Conservation (phyloP, 2,329 filamentous ascomycete genomes). For the Stemphylium vesicarium region DNA sequence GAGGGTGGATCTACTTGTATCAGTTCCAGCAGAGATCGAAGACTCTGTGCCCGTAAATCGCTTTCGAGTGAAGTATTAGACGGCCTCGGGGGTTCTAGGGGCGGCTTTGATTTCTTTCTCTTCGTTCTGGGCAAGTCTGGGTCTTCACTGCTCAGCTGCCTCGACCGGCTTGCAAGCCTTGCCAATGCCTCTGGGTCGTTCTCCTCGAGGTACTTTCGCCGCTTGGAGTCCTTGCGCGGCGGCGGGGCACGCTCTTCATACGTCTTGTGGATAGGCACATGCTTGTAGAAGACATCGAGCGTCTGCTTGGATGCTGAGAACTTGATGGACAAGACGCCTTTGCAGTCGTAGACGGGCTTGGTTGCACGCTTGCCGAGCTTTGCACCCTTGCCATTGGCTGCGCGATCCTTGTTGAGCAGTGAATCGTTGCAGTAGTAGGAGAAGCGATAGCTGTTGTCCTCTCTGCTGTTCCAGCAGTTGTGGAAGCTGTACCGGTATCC, state of each 20-base stretch:
- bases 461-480: slow-evolving; percentile 56
- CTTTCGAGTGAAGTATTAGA: slow-evolving; percentile 48
- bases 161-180: slow-evolving; percentile 33
- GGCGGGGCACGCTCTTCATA: slow-evolving; percentile 53
- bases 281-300: slow-evolving; percentile 56
- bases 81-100: slow-evolving; percentile 29
- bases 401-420: slow-evolving; percentile 58
- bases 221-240: slow-evolving; percentile 50
- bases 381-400: slow-evolving; percentile 53
- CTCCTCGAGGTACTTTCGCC: slow-evolving; percentile 44
- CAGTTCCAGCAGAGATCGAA: slow-evolving; percentile 46
- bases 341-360: slow-evolving; percentile 58
- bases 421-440: slow-evolving; percentile 59
- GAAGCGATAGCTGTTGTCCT: slow-evolving; percentile 55
- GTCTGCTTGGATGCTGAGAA: slow-evolving; percentile 52
- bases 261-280: slow-evolving; percentile 55
- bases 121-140: slow-evolving; percentile 26
- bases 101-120: slow-evolving; percentile 33
- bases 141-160: slow-evolving; percentile 28
- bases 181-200: slow-evolving; percentile 43
- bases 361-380: slow-evolving; percentile 48
- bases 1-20: slow-evolving; percentile 36
- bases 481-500: slow-evolving; percentile 59
- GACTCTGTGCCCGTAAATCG: slow-evolving; percentile 46
- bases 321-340: slow-evolving; percentile 56